Conservation (phyloP, 208 protist species). For the Trypanosoma platydactyli region DNA sequence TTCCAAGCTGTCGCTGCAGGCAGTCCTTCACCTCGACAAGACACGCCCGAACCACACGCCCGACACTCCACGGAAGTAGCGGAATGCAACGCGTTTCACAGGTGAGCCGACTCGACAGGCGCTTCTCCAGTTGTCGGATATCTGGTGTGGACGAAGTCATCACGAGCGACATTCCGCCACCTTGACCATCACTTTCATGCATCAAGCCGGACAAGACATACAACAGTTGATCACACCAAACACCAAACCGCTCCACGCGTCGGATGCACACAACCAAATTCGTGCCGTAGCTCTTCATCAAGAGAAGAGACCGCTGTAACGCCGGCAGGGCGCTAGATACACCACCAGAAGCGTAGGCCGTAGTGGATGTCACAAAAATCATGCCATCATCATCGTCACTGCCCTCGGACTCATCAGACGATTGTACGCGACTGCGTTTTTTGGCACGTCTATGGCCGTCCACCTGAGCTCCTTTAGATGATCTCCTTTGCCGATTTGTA, state of each 20-base stretch:
- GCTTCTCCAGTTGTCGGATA: conserved; percentile 78
- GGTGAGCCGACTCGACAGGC: conserved; percentile 81
- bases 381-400: conserved; percentile 21
- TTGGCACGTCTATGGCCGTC: background rate
- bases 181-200: conserved; percentile 65
- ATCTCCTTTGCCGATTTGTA: conserved; percentile 1
- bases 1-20: conserved; percentile 17
- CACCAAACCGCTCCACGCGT: conserved; percentile 71
- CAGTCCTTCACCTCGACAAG: conserved; percentile 40
- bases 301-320: conserved; percentile 71
- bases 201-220: conserved; percentile 87
- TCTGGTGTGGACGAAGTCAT: conserved; percentile 71
- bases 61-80: conserved; percentile 64
- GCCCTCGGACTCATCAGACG: conserved; percentile 2
- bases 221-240: conserved; percentile 82
- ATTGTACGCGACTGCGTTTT: conserved; percentile 2
- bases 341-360: conserved; percentile 50
- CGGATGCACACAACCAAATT: conserved; percentile 77
- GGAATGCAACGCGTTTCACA: conserved; percentile 77
- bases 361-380: conserved; percentile 61
- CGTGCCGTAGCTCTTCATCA: conserved; percentile 60
- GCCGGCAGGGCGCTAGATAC: conserved; percentile 69
- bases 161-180: conserved; percentile 66
- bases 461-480: background rate
- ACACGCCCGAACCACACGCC: conserved; percentile 46